Base-by-base conservation (phyloP, 768 basidiomycete species). In the Mycena filopes region DNA sequence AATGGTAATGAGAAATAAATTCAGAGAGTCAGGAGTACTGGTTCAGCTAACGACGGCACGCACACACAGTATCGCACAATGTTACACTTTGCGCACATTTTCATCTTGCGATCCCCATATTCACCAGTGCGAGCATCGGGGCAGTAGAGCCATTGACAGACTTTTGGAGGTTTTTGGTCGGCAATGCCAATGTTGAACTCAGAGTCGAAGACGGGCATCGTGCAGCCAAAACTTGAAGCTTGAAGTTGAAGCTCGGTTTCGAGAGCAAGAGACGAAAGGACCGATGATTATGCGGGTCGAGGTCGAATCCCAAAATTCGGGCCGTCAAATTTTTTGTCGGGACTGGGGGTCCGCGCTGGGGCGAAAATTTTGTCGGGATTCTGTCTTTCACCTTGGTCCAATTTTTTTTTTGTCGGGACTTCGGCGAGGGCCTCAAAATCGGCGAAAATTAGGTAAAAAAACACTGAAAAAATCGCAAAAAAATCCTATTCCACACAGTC, bases 121-220 rank as follows among this genome's bases (percentile, higher is more conserved):
- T 33, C 54, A 10, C 20, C 25, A n/a, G n/a, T n/a, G 12, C 21
- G 23, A 20, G 54, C 55, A 33, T 56, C 31, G 8, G 55, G 62
- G 16, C 62, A 63, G 7, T 28, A 46, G 18, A 11, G 38, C 54
- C 42, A 56, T n/a, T 63, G 62, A 25, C 54, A 63, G 47, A 63
- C n/a, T 15, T 53, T 56, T 23, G 16, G 20, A 18, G 62, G 62
- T 40, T 63, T 56, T 1, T 29, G 23, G 31, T 56, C 62, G 28
- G 23, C 12, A 9, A 56, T 50, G 12, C 7, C 41, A 10, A 63
- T 26, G 10, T 54, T 54, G 16, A 23, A 43, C 10, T 21, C 15
- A 1, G 62, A 56, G 40, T 63, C 55, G 40, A 63, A 23, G 20
- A 63, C 26, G 13, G 45, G 53, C 51, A 55, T 55, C 15, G 31